These are phyloP conservation scores for Ceratobasidium sp. DNA, from an alignment of 1,284 basidiomycete genomes.

Conservation along the genomic window DNA sequence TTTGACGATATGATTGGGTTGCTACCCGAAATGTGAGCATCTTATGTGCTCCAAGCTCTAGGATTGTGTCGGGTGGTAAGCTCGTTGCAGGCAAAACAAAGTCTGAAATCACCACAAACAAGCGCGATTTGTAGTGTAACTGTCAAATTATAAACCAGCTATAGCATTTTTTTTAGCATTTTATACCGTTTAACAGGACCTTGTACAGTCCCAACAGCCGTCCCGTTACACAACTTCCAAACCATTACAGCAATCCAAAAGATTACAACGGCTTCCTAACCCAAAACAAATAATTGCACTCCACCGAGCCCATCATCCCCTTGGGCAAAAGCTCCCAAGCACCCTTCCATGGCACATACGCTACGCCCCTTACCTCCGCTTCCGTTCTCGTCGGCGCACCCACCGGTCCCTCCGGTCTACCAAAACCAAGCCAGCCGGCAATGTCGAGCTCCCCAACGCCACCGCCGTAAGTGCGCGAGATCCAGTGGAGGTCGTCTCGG, in stretches of 20 bases:
- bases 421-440: slow-evolving; percentile 37
- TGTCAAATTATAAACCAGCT: too few relatives aligned
- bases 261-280: slow-evolving; percentile 67
- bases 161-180: too few relatives aligned
- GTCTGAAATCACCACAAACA: too few relatives aligned
- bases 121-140: too few relatives aligned
- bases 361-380: slow-evolving; percentile 83
- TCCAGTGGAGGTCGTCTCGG: slow-evolving; percentile 62
- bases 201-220: too few relatives aligned
- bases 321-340: slow-evolving; percentile 76
- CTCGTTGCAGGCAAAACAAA: too few relatives aligned
- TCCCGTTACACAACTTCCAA: background rate
- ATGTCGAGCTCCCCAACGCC: slow-evolving; percentile 53
- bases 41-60: too few relatives aligned
- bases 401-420: slow-evolving; percentile 19
- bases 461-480: slow-evolving; percentile 50
- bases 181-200: too few relatives aligned
- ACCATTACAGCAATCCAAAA: too few relatives aligned
- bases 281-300: slow-evolving; percentile 87
- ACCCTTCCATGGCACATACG: slow-evolving; percentile 81
- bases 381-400: slow-evolving; percentile 67
- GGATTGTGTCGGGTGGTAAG: too few relatives aligned
- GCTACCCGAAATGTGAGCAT: too few relatives aligned
- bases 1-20: too few relatives aligned
- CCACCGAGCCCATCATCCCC: slow-evolving; percentile 67